Evolutionary conservation across 2,329 filamentous ascomycete species (phyloP), one percentile per base, ranked within the genome.

Genomic region (Clathrospora elynae): DNA sequence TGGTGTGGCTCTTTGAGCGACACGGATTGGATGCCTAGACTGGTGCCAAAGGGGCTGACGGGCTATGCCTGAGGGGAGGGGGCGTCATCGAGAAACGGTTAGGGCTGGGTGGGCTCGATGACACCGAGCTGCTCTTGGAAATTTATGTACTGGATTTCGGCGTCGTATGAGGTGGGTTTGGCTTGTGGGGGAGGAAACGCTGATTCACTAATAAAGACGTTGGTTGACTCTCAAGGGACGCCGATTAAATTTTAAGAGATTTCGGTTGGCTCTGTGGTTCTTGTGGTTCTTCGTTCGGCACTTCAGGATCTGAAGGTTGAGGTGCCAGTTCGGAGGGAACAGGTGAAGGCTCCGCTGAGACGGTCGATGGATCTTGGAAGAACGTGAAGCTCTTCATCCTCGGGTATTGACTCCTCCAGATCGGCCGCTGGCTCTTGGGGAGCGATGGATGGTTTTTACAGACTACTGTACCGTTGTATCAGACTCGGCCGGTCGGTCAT

Each of bases 91-190:
- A 7, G 22, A 7, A 6, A 24, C 7, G n/a, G n/a, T n/a, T 24
- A 20, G 16, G 34, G n/a, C 25, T 23, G 29, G 4, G 31, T 22
- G 8, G 35, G 30, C 14, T 20, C 23, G 17, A 29, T 17, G 24
- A 50, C 35, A 14, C 49, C 51, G 6, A 55, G 26, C 29, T 42
- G 39, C 32, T 49, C 42, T 28, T 52, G 45, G 1, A 52, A 42
- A 16, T 30, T 49, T 22, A 40, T 30, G 36, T 52, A 52, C 35
- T 55, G 49, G 5, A 40, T 9, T 36, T 52, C 51, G n/a, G 51
- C 44, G 10, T 53, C 44, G 22, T 30, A 29, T 2, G n/a, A 4
- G 14, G 41, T 40, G 10, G 17, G 7, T 14, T 11, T 25, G 9
- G 11, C 12, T 9, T 6, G 24, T 25, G 19, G 4, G 12, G 38